phyloP scores from a whole-genome alignment of 805 yeast species.

The Phaffomyces opuntiae region DNA sequence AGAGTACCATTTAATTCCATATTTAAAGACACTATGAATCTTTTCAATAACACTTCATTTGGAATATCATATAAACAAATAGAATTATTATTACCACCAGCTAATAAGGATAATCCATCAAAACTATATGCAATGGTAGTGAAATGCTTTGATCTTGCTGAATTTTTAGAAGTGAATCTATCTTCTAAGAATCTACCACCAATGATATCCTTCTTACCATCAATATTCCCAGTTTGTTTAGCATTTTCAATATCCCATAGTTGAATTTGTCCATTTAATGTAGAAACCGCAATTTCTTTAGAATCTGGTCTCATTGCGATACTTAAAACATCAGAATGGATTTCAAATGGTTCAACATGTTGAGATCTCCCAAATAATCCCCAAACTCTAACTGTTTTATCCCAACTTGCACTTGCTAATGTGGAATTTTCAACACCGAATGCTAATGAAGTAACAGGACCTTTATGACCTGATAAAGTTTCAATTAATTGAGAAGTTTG shows the following conservation, averaged over 20 bases:
- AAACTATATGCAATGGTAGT: slow-evolving; percentile 77
- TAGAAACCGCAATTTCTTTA: slow-evolving; percentile 80
- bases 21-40: slow-evolving; percentile 81
- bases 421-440: slow-evolving; percentile 74
- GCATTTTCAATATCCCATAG: slow-evolving; percentile 81
- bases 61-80: slow-evolving; percentile 87
- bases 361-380: slow-evolving; percentile 81
- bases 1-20: slow-evolving; percentile 89
- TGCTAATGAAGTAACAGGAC: slow-evolving; percentile 83
- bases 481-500: slow-evolving; percentile 92
- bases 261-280: slow-evolving; percentile 81
- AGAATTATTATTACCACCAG: slow-evolving; percentile 90
- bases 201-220: slow-evolving; percentile 79
- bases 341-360: slow-evolving; percentile 84
- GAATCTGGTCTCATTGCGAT: slow-evolving; percentile 88
- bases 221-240: slow-evolving; percentile 74
- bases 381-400: slow-evolving; percentile 91
- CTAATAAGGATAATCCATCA: slow-evolving; percentile 82
- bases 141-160: slow-evolving; percentile 79
- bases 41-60: slow-evolving; percentile 76
- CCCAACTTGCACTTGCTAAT: slow-evolving; percentile 94
- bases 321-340: slow-evolving; percentile 75
- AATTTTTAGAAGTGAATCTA: slow-evolving; percentile 70
- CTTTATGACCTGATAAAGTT: slow-evolving; percentile 86
- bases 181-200: slow-evolving; percentile 82